phyloP scores from a whole-genome alignment of 345 rosid species.

The Euphorbia pulcherrima region DNA sequence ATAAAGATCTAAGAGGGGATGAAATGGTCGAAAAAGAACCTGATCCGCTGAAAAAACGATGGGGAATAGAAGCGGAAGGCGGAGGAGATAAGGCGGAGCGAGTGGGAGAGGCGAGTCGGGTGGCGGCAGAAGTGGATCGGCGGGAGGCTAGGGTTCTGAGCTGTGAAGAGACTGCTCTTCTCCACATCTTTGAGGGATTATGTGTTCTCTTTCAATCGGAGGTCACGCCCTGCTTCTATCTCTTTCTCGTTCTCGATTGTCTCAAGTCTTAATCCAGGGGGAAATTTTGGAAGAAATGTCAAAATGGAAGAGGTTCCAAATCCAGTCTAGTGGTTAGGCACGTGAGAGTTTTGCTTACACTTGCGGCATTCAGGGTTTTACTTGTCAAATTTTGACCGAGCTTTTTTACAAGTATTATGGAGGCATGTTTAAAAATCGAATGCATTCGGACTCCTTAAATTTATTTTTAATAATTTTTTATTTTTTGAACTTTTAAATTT shows the following conservation, averaged over 20 bases:
- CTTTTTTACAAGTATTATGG: no score
- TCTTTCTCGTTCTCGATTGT: neutral
- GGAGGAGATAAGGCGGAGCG: conserved; percentile 37
- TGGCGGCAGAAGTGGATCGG: conserved; percentile 24
- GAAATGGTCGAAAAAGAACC: conserved; percentile 30
- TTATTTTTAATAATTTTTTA: no score
- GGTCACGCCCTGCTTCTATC: conserved; percentile 33
- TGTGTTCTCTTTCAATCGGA: conserved; percentile 30
- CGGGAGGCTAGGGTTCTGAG: conserved; percentile 61
- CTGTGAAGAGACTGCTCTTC: conserved; percentile 55
- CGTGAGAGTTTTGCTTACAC: neutral
- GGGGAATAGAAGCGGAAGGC: conserved; percentile 26
- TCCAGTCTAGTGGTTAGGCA: neutral
- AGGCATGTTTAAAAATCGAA: no score
- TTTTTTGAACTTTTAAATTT: no score
- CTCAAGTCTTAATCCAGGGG: neutral
- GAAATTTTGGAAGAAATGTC: neutral
- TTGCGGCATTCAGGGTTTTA: neutral
- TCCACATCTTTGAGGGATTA: conserved; percentile 62
- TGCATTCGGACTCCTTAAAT: no score
- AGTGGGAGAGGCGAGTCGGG: conserved; percentile 21
- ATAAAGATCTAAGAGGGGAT: conserved; percentile 1
- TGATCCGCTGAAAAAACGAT: conserved; percentile 48
- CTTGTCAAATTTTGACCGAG: neutral
- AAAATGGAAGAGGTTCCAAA: neutral